Evolutionary conservation across 805 yeast species (phyloP).

Genomic region (Spathaspora passalidarum): DNA sequence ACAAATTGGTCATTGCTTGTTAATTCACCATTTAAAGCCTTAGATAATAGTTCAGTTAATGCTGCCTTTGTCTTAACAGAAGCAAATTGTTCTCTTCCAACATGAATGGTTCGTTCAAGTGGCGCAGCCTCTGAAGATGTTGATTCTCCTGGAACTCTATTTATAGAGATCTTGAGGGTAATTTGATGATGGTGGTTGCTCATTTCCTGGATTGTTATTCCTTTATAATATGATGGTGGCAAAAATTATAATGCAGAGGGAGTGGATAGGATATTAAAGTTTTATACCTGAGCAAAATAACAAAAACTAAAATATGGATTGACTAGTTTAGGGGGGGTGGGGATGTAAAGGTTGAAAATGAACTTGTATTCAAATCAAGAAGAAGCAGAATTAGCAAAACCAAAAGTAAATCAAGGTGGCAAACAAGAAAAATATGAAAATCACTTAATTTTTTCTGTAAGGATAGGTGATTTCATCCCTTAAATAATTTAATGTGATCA

Average conservation of each 20-base stretch:
- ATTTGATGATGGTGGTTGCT: slow-evolving; percentile 6
- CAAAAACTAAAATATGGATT: no score
- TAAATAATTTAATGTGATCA: background rate
- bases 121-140: background rate
- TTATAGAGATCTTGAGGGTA: slow-evolving; percentile 12
- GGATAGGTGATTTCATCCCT: background rate
- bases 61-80: slow-evolving; percentile 5
- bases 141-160: slow-evolving; percentile 4
- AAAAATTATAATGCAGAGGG: background rate
- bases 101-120: slow-evolving; percentile 10
- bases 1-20: slow-evolving; percentile 4
- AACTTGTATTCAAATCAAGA: background rate
- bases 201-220: background rate
- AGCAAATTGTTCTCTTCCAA: slow-evolving; percentile 12
- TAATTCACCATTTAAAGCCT: slow-evolving; percentile 1
- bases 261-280: no score
- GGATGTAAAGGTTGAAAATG: no score
- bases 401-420: background rate
- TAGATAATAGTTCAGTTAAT: slow-evolving; percentile 8
- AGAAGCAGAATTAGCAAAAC: background rate
- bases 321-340: no score
- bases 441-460: background rate
- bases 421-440: background rate
- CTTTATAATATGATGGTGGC: background rate
- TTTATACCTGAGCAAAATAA: no score